Conservation (phyloP, 1,139 yeast species). For the Yamadazyma atlantica region DNA sequence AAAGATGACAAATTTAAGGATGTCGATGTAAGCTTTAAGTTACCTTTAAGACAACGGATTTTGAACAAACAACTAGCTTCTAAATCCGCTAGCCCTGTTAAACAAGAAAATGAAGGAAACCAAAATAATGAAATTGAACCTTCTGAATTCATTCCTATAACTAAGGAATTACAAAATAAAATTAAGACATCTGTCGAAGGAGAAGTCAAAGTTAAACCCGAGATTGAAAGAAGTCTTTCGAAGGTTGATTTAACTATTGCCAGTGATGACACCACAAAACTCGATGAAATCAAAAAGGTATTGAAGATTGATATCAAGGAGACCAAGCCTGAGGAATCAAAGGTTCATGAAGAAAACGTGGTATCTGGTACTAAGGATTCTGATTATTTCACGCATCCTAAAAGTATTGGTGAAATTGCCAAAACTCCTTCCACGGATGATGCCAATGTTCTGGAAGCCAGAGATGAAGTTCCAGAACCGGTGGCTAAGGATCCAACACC, state of each 20-base stretch:
- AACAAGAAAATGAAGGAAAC: background rate
- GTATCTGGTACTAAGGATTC: background rate
- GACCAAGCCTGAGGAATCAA: background rate
- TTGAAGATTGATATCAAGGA: conserved; percentile 4
- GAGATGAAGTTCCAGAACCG: conserved; percentile 14
- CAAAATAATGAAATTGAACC: conserved; percentile 4
- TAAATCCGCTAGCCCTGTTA: background rate
- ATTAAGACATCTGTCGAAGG: conserved; percentile 15
- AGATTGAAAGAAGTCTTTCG: conserved; percentile 14
- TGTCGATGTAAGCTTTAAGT: conserved; percentile 6
- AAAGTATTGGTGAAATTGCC: too few relatives aligned
- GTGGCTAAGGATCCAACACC: conserved; percentile 3
- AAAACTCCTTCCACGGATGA: too few relatives aligned
- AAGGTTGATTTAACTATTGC: conserved; percentile 14
- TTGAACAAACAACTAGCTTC: conserved; percentile 3
- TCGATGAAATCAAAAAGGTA: conserved; percentile 7
- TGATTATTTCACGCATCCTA: too few relatives aligned
- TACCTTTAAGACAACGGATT: conserved; percentile 5
- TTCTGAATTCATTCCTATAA: conserved; percentile 15
- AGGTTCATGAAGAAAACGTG: background rate
- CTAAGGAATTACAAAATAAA: conserved; percentile 11
- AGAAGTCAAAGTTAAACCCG: conserved; percentile 15
- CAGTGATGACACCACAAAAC: conserved; percentile 5
- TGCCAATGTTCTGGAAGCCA: too few relatives aligned
- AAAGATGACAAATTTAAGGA: background rate